Percentiles rank a stretch among this genome's conserved stretches.
Conservation (phyloP, 305 asterid species). For the Vinca major region DNA sequence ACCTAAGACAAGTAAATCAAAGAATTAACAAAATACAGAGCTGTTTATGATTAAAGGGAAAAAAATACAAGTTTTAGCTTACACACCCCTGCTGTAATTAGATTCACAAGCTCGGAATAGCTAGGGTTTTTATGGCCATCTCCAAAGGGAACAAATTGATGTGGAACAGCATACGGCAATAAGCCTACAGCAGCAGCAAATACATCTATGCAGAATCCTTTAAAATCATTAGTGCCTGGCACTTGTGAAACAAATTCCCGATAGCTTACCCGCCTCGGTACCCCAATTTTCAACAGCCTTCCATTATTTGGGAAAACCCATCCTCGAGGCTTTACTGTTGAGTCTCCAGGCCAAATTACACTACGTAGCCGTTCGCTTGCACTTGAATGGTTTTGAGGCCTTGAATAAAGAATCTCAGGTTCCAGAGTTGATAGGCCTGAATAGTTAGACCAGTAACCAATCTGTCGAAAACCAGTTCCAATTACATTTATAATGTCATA, state of each 20-base stretch:
- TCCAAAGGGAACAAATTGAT: constrained; percentile 36
- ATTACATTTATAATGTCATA: constrained; percentile 38
- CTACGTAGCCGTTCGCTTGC: constrained; percentile 23
- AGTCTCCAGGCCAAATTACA: constrained; percentile 45
- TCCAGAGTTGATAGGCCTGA: constrained; percentile 36
- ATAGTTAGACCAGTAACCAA: constrained; percentile 45
- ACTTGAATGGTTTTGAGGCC: constrained; percentile 28
- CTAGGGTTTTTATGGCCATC: constrained; percentile 33
- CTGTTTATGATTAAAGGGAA: constrained; percentile 4
- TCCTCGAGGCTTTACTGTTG: constrained; percentile 36
- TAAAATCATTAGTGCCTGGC: constrained; percentile 27
- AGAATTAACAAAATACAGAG: neutral
- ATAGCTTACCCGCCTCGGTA: constrained; percentile 36
- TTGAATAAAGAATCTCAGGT: constrained; percentile 33
- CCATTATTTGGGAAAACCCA: constrained; percentile 49
- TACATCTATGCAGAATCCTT: constrained; percentile 46
- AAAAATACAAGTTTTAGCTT: constrained; percentile 6
- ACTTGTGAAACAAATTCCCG: constrained; percentile 36
- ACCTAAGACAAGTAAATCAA: constrained; percentile 27
- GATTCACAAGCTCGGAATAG: constrained; percentile 29
- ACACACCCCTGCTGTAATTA: constrained; percentile 35
- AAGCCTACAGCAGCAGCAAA: constrained; percentile 39
- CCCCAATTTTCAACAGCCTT: constrained; percentile 36
- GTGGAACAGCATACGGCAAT: constrained; percentile 41
- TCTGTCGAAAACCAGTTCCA: constrained; percentile 37